These are phyloP conservation scores for Phytopythium vexans DNA, from an alignment of 352 stramenopile genomes.

Conservation along the genomic window DNA sequence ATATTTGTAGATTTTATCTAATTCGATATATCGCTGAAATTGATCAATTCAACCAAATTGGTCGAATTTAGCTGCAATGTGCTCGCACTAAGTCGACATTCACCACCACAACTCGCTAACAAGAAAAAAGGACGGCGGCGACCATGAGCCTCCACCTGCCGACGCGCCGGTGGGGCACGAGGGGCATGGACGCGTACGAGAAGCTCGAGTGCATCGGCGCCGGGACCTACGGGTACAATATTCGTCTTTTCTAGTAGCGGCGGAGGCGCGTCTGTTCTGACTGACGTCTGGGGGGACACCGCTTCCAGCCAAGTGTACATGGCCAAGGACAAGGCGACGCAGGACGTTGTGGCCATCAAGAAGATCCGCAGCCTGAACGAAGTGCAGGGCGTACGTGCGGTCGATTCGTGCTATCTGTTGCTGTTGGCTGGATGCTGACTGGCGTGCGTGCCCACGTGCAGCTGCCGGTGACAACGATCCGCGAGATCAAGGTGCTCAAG, in stretches of 20 bases:
- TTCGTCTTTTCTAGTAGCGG: conserved; percentile 5
- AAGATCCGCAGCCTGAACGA: conserved; percentile 90
- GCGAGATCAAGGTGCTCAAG: conserved; percentile 99
- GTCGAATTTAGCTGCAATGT: too few species aligned
- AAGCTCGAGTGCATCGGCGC: conserved; percentile 88
- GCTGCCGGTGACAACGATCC: conserved; percentile 94
- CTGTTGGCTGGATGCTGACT: conserved; percentile 4
- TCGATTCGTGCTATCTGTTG: neutral
- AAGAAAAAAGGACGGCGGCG: neutral
- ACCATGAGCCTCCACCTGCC: conserved; percentile 84
- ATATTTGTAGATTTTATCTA: too few species aligned
- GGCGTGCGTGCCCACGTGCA: conserved; percentile 14
- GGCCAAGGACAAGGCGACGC: conserved; percentile 82
- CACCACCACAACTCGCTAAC: neutral
- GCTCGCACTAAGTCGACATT: too few species aligned
- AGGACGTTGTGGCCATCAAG: conserved; percentile 89
- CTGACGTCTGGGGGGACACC: neutral
- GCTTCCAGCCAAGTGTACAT: conserved; percentile 79
- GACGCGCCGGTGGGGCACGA: conserved; percentile 82
- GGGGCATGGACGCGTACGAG: conserved; percentile 82
- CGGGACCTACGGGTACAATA: conserved; percentile 77
- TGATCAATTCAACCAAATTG: too few species aligned
- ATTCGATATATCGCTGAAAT: too few species aligned
- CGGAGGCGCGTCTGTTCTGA: conserved; percentile 5
- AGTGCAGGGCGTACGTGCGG: conserved; percentile 74